Evolutionary conservation across 2,329 filamentous ascomycete genomes (phyloP), one percentile per base, ranked within the genome.

Genomic region (Xylaria multiplex): DNA sequence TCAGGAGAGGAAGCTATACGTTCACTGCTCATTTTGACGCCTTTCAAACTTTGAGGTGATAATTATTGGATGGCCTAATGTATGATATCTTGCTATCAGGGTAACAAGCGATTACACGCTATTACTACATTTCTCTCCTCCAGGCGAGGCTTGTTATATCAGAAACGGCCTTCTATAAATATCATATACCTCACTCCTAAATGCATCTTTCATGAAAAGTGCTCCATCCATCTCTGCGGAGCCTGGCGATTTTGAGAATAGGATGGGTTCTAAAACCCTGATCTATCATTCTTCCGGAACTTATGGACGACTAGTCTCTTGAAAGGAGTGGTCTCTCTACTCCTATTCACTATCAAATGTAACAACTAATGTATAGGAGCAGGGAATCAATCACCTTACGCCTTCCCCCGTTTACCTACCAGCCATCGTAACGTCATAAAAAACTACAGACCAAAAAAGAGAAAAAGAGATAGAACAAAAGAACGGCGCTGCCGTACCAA

Each of bases 401-500:
- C 32, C 59, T 16, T 42, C 50, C 42, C 50, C 42, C 22, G 19
- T 19, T n/a, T 42, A 30, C 9, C 6, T 49, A 30, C 22, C 30
- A 55, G 37, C 32, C 37, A 6, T 55, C 37, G 53, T 55, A 55
- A 54, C 27, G 37, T 55, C 37, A 19, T 43, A 55, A 19, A 42
- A 42, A n/a, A 8, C 37, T 43, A 37, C 22, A 8, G 22, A 9
- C 6, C 27, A 27, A 27, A 27, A 40, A n/a, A 19, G 19, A 19
- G 19, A 19, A 9, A 43, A 19, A 43, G 30, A 5, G 37, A 55
- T 9, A 43, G 52, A 43, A 7, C 13, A 6, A 7, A 30, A 32
- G 22, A 14, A 32, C 22, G 53, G 53, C 37, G 30, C 37, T 4
- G 52, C 27, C 13, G 49, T 6, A 19, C 16, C 13, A 27, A n/a